Percentiles rank a stretch among this genome's conserved stretches.
Conservation (phyloP, 805 yeast species). For the Hermanozyma aechmeae region DNA sequence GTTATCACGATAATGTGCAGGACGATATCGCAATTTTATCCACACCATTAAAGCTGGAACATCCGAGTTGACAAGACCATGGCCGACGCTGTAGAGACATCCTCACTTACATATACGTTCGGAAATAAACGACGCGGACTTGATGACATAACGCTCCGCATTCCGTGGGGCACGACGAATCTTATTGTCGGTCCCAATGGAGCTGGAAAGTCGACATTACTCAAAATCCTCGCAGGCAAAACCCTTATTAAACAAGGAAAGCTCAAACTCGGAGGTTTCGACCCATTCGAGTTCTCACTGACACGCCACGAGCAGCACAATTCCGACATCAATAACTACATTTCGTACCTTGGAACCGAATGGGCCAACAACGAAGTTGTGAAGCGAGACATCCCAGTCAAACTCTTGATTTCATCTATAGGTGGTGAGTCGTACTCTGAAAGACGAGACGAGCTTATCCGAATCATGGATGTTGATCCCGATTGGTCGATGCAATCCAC, state of each 20-base stretch:
- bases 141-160: slow-evolving; percentile 46
- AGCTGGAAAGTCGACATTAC: slow-evolving; percentile 89
- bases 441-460: slow-evolving; percentile 67
- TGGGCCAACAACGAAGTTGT: slow-evolving; percentile 94
- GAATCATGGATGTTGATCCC: slow-evolving; percentile 76
- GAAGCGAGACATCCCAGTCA: slow-evolving; percentile 84
- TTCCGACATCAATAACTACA: slow-evolving; percentile 37
- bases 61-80: too few relatives aligned
- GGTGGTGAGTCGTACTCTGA: slow-evolving; percentile 62
- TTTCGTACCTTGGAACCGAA: slow-evolving; percentile 89
- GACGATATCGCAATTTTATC: too few relatives aligned
- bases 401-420: slow-evolving; percentile 64
- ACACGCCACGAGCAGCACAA: slow-evolving; percentile 35
- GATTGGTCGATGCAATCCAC: slow-evolving; percentile 88
- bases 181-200: slow-evolving; percentile 91
- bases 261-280: slow-evolving; percentile 68
- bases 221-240: slow-evolving; percentile 83
- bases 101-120: slow-evolving; percentile 60
- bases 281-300: slow-evolving; percentile 68
- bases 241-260: slow-evolving; percentile 70
- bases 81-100: slow-evolving; percentile 47
- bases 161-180: slow-evolving; percentile 68
- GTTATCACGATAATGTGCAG: too few relatives aligned
- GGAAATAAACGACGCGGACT: slow-evolving; percentile 53
- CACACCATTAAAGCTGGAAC: too few relatives aligned